Base-by-base conservation (phyloP, 2,329 filamentous ascomycete species). In the Colletotrichum musae region DNA sequence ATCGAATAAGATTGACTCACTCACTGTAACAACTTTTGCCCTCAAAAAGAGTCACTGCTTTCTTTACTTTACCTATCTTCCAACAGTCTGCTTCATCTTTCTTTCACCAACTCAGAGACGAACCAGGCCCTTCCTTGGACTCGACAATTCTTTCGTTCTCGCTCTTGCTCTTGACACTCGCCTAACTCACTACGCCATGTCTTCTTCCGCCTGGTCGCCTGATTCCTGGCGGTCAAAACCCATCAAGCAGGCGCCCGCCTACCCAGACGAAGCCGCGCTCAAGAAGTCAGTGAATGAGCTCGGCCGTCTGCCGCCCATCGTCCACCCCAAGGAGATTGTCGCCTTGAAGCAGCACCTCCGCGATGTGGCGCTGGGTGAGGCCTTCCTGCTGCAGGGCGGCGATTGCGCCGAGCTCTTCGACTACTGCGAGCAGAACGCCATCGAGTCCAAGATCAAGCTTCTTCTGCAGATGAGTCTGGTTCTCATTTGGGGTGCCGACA, bases 391-490 rank as follows among this genome's bases (percentile, higher is more conserved):
- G 4, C 96, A 99, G 83, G 96, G 96, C 70, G 96, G 95, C 71
- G 96, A 99, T 82, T 99, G 96, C 78, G 96, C 96, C 16, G 96
- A 99, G 84, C 88, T 98, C 10, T 99, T 99, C 77, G 94, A 96
- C 80, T 99, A 99, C 85, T 99, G 96, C 81, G 91, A 93, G 75
- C 92, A 94, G 79, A 88, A 89, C 15, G 92, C 93, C 73, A 98
- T 99, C 74, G 94, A 98, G 82, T 92, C 94, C 72, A 99, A 98
- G 86, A 94, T 98, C 81, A 98, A 98, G 83, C 89, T 99, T 28
- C 88, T 99, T 36, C 85, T 99, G 69, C 96, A 99, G 83, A 98
- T 99, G 95, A 97, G 94, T 73, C 84, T 99, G 74, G 94, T 99
- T 1, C 86, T 99, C 70, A 95, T 98, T 79, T 98, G 95, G 92